Base-by-base conservation (phyloP, 2,329 filamentous ascomycete species). In the Calonectria pauciramosa region DNA sequence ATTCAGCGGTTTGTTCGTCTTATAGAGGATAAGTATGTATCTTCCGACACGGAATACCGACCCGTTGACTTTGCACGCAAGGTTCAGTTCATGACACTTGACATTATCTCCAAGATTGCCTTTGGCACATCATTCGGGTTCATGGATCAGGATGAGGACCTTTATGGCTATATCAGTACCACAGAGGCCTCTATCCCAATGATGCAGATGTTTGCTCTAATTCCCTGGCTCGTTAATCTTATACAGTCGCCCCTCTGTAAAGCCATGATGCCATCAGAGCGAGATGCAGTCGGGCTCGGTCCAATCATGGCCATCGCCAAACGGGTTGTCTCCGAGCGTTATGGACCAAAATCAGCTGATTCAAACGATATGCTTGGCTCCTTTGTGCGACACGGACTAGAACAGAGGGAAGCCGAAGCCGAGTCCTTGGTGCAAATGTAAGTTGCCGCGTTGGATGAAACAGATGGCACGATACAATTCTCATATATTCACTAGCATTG, bases 221-320 rank as follows among this genome's bases (percentile, higher is more conserved):
- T 74, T 54, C 71, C 71, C 2, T 70, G 71, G 71, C 71, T 73
- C 8, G 34, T 73, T 28, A 44, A 63, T 18, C 26, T 73, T 3
- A 63, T 73, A 18, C 71, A 73, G 23, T 73, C 71, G 26, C 66
- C 67, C 14, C 41, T 73, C 11, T 73, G 59, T 41, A 73, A 70
- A 16, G 71, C 71, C n/a, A 18, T 73, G 23, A 68, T 70, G 71
- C 67, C 71, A 26, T 73, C 67, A 30, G 71, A 73, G 32, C 51
- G 67, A 23, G 67, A 73, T 47, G 52, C 71, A 44, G 71, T 73
- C 13, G 71, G 71, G n/a, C 41, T 70, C 5, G 71, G 71, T 20
- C 67, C 67, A 16, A 70, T 70, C n/a, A 73, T 73, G 60, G 67
- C 71, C 14, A 70, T 66, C 4, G 67, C 67, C 3, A 73, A 73